Conservation (phyloP, 371 early-diverging fungal species). For the Circinella minor region DNA sequence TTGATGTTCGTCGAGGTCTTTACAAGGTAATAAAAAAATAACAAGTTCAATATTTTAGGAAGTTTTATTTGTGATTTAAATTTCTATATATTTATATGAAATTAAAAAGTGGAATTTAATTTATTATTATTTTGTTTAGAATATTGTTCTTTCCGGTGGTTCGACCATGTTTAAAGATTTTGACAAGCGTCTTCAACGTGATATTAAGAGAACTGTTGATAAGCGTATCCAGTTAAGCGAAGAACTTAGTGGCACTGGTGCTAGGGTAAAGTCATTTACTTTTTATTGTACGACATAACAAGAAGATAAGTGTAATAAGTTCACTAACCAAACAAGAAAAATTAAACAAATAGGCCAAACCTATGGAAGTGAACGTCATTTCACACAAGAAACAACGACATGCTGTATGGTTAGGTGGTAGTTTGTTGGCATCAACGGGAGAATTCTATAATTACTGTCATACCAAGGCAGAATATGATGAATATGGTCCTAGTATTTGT, state of each 20-base stretch:
- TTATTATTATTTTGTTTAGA: conserved; percentile 47
- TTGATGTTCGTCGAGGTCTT: conserved; percentile 95
- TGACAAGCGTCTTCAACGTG: conserved; percentile 92
- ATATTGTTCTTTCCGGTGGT: conserved; percentile 97
- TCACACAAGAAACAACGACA: conserved; percentile 98
- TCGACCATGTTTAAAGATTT: conserved; percentile 99
- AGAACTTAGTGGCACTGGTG: conserved; percentile 68
- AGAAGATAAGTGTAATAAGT: too few species aligned
- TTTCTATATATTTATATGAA: conserved; percentile 1
- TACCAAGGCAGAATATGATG: conserved; percentile 98
- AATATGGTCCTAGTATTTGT: conserved; percentile 95
- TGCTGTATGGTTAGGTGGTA: conserved; percentile 98
- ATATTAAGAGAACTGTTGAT: conserved; percentile 90
- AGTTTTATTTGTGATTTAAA: too few species aligned
- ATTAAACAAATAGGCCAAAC: conserved; percentile 52
- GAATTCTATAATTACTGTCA: conserved; percentile 94
- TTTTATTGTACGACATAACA: background rate
- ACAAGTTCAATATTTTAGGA: too few species aligned
- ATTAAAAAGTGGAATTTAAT: background rate
- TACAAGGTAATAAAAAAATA: conserved; percentile 71
- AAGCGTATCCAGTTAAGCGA: conserved; percentile 79
- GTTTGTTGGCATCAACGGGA: conserved; percentile 87
- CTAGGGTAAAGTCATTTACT: conserved; percentile 44
- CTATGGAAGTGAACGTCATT: conserved; percentile 95
- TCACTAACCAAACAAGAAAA: background rate